phyloP scores from a whole-genome alignment of 306 rosid species.

The Mimosa bimucronata region DNA sequence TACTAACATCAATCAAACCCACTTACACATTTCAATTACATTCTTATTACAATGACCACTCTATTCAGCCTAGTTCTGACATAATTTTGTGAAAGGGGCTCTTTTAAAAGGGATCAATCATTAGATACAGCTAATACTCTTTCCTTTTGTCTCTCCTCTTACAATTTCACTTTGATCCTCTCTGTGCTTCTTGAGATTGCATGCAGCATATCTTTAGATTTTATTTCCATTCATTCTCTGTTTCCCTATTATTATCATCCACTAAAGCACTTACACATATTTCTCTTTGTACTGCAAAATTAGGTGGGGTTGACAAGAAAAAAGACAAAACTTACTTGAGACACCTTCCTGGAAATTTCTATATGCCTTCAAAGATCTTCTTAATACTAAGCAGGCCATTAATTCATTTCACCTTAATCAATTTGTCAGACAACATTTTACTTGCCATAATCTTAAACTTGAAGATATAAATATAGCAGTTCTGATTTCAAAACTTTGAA shows the following conservation, averaged over 20 bases:
- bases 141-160: conserved; percentile 28
- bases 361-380: conserved; percentile 14
- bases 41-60: conserved; percentile 2
- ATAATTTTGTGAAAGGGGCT: conserved; percentile 37
- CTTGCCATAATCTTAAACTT: background rate
- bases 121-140: conserved; percentile 44
- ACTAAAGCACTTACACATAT: conserved; percentile 4
- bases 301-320: conserved; percentile 29
- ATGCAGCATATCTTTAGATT: background rate
- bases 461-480: conserved; percentile 19
- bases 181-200: conserved; percentile 20
- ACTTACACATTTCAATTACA: conserved; percentile 37
- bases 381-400: conserved; percentile 28
- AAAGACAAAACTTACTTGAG: conserved; percentile 14
- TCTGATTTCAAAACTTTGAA: conserved; percentile 11
- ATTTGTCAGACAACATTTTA: background rate
- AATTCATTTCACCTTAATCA: conserved; percentile 30
- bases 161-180: conserved; percentile 11
- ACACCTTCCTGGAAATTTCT: conserved; percentile 50
- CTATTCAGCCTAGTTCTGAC: conserved; percentile 48
- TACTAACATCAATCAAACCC: conserved; percentile 41
- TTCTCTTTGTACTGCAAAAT: conserved; percentile 4
- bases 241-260: conserved; percentile 5
- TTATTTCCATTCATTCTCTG: background rate
- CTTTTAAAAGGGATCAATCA: conserved; percentile 54